phyloP scores from a whole-genome alignment of 768 basidiomycete species.

The Naganishia antarctica region DNA sequence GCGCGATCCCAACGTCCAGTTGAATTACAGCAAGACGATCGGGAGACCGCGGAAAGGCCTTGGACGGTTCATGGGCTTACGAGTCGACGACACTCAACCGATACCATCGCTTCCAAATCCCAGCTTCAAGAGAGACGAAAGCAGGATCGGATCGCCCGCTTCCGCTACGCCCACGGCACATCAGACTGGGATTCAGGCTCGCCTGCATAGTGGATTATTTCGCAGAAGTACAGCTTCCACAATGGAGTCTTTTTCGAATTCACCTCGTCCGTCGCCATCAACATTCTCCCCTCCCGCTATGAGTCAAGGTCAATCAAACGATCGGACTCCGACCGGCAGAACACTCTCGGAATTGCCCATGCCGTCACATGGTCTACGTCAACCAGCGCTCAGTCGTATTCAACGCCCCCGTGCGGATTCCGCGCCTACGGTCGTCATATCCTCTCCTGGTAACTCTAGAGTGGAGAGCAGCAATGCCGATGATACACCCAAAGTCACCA shows the following conservation, averaged over 20 bases:
- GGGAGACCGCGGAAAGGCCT: conserved; percentile 41
- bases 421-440: conserved; percentile 36
- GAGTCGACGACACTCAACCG: conserved; percentile 16
- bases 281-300: background rate
- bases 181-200: background rate
- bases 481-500: background rate
- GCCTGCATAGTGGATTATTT: background rate
- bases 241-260: background rate
- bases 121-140: background rate
- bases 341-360: conserved; percentile 22
- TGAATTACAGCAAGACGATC: conserved; percentile 85
- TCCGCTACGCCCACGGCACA: conserved; percentile 8
- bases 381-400: conserved; percentile 26
- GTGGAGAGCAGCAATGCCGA: background rate
- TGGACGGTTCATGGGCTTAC: background rate
- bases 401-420: conserved; percentile 44
- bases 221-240: conserved; percentile 5
- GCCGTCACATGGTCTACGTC: conserved; percentile 34
- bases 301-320: conserved; percentile 8
- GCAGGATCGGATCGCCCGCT: background rate
- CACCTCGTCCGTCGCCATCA: background rate
- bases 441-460: conserved; percentile 14
- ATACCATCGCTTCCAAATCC: conserved; percentile 5
- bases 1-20: conserved; percentile 52
- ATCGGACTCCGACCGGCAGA: conserved; percentile 27